Base-by-base conservation (phyloP, 1,284 basidiomycete species). In the Cutaneotrichosporon sp. region DNA sequence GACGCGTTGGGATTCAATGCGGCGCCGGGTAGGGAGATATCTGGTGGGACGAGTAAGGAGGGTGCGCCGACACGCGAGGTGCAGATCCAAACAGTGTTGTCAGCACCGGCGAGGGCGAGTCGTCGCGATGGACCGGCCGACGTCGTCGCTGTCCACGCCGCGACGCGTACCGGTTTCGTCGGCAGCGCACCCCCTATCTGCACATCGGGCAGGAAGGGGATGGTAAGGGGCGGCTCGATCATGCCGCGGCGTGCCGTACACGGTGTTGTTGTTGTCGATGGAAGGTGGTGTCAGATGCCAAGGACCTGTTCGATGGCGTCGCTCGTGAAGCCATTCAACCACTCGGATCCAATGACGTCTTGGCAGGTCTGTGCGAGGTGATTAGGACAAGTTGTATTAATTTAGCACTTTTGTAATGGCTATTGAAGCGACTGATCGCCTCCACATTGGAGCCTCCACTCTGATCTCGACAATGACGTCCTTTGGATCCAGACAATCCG, bases 81-180 rank as follows among this genome's bases (percentile, higher is more conserved):
- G 9, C 55, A 35, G 46, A 73, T 58, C 68, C 68, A 74, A n/a
- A 74, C 51, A 0, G 63, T 65, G 49, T 71, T 71, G 54, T 70
- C 65, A 4, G 51, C 36, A 20, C 52, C 58, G 2, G 65, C 66
- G 10, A 72, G 42, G 8, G 70, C 72, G 34, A 63, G 57, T 13
- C 63, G 57, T 20, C 56, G 55, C 8, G 63, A 60, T 1, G 62
- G 52, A 8, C 65, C 61, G 15, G 61, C 43, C 4, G 61, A 36
- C 2, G 63, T 52, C 0, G 54, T 34, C 8, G 46, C 26, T 3
- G 49, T 51, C 69, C 72, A 74, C 30, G 64, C 55, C 8, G 63
- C 67, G 22, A 72, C 44, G 23, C 67, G 67, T 3, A 64, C 56
- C 0, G 70, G 65, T 4, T 41, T 26, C 4, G 60, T 43, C 0